Evolutionary conservation across 2,329 filamentous ascomycete species (phyloP).

Genomic region (Penicillium sclerotigenum): DNA sequence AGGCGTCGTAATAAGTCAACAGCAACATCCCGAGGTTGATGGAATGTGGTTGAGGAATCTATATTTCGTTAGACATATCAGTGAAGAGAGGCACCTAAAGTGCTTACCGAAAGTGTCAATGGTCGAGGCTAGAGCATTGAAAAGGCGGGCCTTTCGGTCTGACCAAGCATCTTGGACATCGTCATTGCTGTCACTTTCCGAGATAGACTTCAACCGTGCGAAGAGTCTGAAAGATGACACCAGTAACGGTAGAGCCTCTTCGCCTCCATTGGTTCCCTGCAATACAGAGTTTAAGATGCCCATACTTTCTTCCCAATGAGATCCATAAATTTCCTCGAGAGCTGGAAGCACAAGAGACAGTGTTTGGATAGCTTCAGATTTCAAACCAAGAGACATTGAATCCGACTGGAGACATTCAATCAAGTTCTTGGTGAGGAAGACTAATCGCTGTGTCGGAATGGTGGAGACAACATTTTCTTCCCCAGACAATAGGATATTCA

Average conservation of each 20-base stretch:
- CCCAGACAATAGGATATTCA: conserved; percentile 54
- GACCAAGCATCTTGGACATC: conserved; percentile 75
- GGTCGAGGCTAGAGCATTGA: conserved; percentile 53
- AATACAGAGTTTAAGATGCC: conserved; percentile 59
- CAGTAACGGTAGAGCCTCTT: conserved; percentile 59
- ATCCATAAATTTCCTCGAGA: conserved; percentile 79
- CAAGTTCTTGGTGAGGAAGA: conserved; percentile 80
- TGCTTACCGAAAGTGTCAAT: conserved; percentile 41
- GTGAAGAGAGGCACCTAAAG: neutral
- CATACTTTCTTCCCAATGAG: conserved; percentile 73
- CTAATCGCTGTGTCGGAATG: conserved; percentile 61
- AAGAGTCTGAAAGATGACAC: conserved; percentile 72
- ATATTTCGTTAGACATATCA: conserved; percentile 11
- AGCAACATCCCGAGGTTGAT: conserved; percentile 70
- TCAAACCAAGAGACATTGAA: conserved; percentile 44
- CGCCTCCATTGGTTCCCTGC: conserved; percentile 48
- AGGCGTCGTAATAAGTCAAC: conserved; percentile 71
- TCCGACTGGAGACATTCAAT: conserved; percentile 66
- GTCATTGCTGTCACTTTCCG: conserved; percentile 69
- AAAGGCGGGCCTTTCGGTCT: conserved; percentile 56
- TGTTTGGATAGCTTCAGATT: conserved; percentile 42
- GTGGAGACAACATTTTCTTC: conserved; percentile 49
- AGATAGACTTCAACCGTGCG: conserved; percentile 58
- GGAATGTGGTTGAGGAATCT: conserved; percentile 51
- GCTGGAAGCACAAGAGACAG: conserved; percentile 62